phyloP scores from a whole-genome alignment of 306 rosid genomes.

The Quercus mongolica region DNA sequence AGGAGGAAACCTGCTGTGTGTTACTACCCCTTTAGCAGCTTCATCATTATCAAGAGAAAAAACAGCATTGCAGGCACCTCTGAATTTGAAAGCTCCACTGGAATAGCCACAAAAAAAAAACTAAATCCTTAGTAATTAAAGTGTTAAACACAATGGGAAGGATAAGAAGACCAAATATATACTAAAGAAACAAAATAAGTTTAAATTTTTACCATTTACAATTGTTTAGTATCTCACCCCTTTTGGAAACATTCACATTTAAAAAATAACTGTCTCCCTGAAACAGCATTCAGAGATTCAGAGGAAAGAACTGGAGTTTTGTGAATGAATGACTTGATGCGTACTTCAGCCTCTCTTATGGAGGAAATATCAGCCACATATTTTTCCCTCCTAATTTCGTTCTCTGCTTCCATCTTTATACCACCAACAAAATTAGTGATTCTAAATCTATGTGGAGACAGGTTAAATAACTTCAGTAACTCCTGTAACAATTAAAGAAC shows the following conservation, averaged over 20 bases:
- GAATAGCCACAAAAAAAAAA: constrained; percentile 9
- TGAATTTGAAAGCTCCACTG: constrained; percentile 88
- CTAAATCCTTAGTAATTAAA: background rate
- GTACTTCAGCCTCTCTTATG: constrained; percentile 61
- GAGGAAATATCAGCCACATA: constrained; percentile 84
- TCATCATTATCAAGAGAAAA: constrained; percentile 66
- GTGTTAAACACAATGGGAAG: background rate
- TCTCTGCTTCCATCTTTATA: constrained; percentile 50
- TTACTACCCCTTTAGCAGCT: constrained; percentile 83
- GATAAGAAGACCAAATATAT: constrained; percentile 8
- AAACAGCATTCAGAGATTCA: constrained; percentile 50
- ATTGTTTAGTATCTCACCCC: constrained; percentile 54
- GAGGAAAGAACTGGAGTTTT: constrained; percentile 72
- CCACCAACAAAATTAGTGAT: constrained; percentile 1
- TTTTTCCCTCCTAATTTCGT: constrained; percentile 37
- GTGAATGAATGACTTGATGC: constrained; percentile 55
- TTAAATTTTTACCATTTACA: constrained; percentile 3
- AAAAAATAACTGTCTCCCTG: constrained; percentile 75
- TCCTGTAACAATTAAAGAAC: background rate
- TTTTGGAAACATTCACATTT: constrained; percentile 88
- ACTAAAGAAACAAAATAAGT: background rate
- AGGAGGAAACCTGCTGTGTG: constrained; percentile 84
- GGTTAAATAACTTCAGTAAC: background rate
- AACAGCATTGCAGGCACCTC: constrained; percentile 95
- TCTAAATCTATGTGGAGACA: constrained; percentile 7